Percentiles rank a stretch among this genome's conserved stretches.
phyloP scores from a whole-genome alignment of 441 rosid genomes.

The Corymbia calophylla region DNA sequence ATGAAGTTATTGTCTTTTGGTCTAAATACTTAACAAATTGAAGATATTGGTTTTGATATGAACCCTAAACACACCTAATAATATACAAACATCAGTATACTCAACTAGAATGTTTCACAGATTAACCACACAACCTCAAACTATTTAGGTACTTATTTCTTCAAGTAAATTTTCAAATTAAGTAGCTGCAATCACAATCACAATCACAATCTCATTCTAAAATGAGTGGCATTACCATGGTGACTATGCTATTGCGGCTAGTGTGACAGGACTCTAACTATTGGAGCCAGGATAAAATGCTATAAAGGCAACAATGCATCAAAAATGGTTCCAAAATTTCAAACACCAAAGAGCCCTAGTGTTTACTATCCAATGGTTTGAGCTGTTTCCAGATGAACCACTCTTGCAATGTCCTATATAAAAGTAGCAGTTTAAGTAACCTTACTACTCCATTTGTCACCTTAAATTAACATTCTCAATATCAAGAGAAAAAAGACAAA shows the following conservation, averaged over 20 bases:
- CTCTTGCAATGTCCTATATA: background rate
- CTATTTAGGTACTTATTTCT: background rate
- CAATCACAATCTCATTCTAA: background rate
- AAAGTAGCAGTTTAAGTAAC: background rate
- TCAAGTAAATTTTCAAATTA: background rate
- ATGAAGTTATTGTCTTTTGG: background rate
- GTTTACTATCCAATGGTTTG: background rate
- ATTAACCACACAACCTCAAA: background rate
- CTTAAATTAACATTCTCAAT: background rate
- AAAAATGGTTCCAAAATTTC: background rate
- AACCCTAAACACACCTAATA: background rate
- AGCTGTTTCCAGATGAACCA: background rate
- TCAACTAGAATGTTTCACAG: background rate
- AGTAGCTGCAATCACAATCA: background rate
- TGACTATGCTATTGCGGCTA: background rate
- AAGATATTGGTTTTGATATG: background rate
- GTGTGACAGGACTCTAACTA: background rate
- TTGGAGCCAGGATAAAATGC: background rate
- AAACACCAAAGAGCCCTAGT: background rate
- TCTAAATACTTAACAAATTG: background rate
- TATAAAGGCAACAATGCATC: background rate
- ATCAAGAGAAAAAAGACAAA: background rate
- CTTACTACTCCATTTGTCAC: background rate
- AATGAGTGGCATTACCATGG: background rate
- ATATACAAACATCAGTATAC: background rate